These are phyloP conservation scores for Periconia digitata DNA, from an alignment of 2,329 filamentous ascomycete genomes.

Conservation along the genomic window DNA sequence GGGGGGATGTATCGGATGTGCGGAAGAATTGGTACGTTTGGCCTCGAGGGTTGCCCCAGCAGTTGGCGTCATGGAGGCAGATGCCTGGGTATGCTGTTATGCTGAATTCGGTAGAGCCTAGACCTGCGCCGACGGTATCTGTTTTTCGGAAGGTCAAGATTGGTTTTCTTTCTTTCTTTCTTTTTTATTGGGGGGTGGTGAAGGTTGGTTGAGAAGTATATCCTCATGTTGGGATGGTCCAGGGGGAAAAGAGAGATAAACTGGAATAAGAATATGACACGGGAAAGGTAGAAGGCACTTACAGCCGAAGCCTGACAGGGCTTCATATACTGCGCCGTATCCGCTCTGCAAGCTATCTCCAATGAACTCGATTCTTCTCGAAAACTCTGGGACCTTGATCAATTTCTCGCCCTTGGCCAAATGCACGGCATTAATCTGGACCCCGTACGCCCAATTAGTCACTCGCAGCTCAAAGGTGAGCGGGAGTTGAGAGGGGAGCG, in stretches of 20 bases:
- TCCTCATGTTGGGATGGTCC: too few species aligned
- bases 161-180: background rate
- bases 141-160: background rate
- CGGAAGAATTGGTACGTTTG: constrained; percentile 60
- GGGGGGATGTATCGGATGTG: constrained; percentile 56
- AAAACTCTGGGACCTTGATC: constrained; percentile 44
- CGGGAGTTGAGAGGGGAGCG: constrained; percentile 44
- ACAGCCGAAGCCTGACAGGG: constrained; percentile 57
- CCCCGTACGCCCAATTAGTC: constrained; percentile 60
- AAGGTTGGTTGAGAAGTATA: background rate
- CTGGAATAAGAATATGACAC: background rate
- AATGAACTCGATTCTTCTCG: constrained; percentile 47
- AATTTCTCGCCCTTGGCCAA: constrained; percentile 50
- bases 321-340: constrained; percentile 62
- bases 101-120: constrained; percentile 61
- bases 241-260: too few species aligned
- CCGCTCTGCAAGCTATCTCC: constrained; percentile 56
- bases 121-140: constrained; percentile 55
- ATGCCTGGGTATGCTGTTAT: constrained; percentile 62
- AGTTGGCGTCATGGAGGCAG: constrained; percentile 58
- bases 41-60: constrained; percentile 52
- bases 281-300: background rate
- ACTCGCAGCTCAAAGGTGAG: constrained; percentile 60
- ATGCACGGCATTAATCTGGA: constrained; percentile 59
- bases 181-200: background rate